Evolutionary conservation across 805 yeast genomes (phyloP), one percentile per base, ranked within the genome.

Genomic region (Yamadazyma ubonensis): DNA sequence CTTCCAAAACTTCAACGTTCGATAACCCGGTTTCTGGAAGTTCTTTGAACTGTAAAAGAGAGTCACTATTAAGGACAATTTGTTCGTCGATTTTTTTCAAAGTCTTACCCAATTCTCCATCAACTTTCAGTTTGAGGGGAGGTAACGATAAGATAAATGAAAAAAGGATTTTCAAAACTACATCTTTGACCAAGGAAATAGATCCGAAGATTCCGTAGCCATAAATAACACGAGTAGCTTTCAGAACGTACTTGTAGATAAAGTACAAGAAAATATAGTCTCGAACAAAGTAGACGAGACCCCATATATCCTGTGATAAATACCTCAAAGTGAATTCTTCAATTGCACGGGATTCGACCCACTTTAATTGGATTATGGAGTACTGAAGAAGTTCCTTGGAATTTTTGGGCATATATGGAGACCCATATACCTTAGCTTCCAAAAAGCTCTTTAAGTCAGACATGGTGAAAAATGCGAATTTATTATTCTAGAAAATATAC

Each of bases 1-100:
- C 78, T 0, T 52, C 52, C 20, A 71, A 39, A 7, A 93, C 73
- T 14, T 60, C 61, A 1, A 57, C 60, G 11, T 71, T 66, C 2
- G 73, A 26, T 37, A 85, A 55, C 0, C 96, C 96, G 0, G 52
- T 31, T 1, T 50, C 54, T 0, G 98, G 98, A 4, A 91, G 58
- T 25, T 43, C 41, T 1, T 59, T 55, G 52, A 75, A 78, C 45
- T 74, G 74, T 10, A 57, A 50, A 28, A 79, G 60, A 0, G 53
- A 49, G 0, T 65, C 65, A 39, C 80, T 76, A 43, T 78, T 77
- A 41, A 71, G 70, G 36, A 90, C 75, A 41, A 91, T 51, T 15
- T 73, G 71, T 0, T 61, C 48, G 46, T 89, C 88, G 23, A 91
- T 61, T 16, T 67, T 65, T 0, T 33, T 56, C 2, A 75, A 58